Evolutionary conservation across 257 asterid genomes (phyloP).

Genomic region (Anisodus tanguticus): DNA sequence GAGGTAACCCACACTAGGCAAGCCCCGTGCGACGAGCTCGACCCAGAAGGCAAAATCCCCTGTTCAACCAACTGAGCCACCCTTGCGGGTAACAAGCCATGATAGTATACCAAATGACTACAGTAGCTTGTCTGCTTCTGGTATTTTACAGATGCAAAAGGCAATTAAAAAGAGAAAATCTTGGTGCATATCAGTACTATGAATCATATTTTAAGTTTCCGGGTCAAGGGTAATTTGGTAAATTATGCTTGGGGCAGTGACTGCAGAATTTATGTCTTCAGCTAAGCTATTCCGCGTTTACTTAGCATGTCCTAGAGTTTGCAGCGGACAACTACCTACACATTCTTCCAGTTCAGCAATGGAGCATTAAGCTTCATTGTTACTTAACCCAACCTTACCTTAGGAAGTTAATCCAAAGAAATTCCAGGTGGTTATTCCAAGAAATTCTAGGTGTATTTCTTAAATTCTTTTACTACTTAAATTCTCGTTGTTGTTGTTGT

Average conservation of each 20-base stretch:
- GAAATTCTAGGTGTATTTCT: neutral
- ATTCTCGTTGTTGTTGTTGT: too few species aligned
- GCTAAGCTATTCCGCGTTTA: neutral
- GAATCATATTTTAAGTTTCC: too few species aligned
- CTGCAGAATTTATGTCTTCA: neutral
- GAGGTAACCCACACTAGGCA: too few species aligned
- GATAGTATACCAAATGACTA: neutral
- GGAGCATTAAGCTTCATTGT: neutral
- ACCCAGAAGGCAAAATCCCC: too few species aligned
- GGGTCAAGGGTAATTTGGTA: too few species aligned
- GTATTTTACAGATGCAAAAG: too few species aligned
- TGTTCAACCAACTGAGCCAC: too few species aligned
- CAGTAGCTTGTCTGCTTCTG: neutral
- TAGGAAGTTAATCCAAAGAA: neutral
- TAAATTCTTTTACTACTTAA: neutral
- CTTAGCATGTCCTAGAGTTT: neutral
- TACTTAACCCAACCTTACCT: neutral
- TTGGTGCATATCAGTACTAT: too few species aligned
- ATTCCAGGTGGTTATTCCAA: neutral
- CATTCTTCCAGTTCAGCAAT: neutral
- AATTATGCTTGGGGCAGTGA: neutral
- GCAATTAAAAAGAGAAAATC: too few species aligned
- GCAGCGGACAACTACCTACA: neutral
- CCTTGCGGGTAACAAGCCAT: too few species aligned
- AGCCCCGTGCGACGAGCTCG: too few species aligned